A percentile compares a stretch with the other conserved stretches of the same genome.
These are phyloP conservation scores for Phialophora macrospora DNA, from an alignment of 2,329 filamentous ascomycete genomes.

Conservation along the genomic window DNA sequence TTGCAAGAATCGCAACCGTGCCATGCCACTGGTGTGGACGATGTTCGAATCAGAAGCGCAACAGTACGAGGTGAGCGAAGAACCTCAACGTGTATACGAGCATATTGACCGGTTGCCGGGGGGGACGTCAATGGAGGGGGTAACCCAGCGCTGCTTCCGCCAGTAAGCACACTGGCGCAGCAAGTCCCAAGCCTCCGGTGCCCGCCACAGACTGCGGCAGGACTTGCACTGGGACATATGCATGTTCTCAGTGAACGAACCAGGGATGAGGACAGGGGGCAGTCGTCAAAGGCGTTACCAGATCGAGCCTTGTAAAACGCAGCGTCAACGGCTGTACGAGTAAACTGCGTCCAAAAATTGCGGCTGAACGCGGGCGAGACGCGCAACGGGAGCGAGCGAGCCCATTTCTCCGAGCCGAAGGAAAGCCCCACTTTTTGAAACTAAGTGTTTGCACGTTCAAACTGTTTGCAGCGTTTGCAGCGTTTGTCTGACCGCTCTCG, in stretches of 20 bases:
- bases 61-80: background rate
- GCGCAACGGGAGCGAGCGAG: background rate
- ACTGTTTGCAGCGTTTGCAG: conserved; percentile 14
- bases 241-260: background rate
- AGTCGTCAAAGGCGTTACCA: background rate
- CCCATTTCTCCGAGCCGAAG: background rate
- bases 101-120: background rate
- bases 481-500: background rate
- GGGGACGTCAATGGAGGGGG: background rate
- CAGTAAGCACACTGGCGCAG: background rate
- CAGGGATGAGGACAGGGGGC: no score
- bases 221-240: background rate
- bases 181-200: background rate
- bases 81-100: background rate
- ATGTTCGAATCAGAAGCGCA: conserved; percentile 8
- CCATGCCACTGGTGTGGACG: background rate
- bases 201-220: background rate
- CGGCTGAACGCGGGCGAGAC: background rate
- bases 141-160: background rate
- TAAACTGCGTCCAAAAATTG: background rate
- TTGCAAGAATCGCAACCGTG: background rate
- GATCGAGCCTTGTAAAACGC: background rate
- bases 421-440: background rate
- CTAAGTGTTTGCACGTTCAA: conserved; percentile 1
- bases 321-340: background rate